Base-by-base conservation (phyloP, 345 rosid species). In the Camelina hispida region DNA sequence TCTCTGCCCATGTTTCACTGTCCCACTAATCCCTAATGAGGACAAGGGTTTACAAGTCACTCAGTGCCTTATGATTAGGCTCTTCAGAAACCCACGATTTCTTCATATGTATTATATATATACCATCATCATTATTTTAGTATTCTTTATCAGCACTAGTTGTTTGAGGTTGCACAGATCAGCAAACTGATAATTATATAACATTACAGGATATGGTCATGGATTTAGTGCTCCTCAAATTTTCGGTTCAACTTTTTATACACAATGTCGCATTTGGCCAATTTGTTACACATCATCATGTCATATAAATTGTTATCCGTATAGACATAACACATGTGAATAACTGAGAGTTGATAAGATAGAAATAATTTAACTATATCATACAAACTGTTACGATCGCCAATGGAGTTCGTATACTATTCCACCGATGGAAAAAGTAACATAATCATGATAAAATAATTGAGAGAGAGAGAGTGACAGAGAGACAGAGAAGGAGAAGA, bases 1-100 rank as follows among this genome's bases (percentile, higher is more conserved):
- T 85, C 91, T 83, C 81, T 70, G 66, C 75, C 91, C 95, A 93
- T 93, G 93, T 89, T 84, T 81, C 72, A 78, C 56, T 93, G 96
- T 88, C 94, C 83, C 69, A 75, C 32, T 74, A 83, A 82, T 80
- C 83, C 74, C 75, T 79, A 83, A 78, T 81, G 85, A 79, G 79
- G 86, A 86, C 94, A 89, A 88, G 81, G 63, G 84, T 88, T 80
- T 77, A 79, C 90, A 72, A 84, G 91, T 82, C 92, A 84, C 68
- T 70, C 64, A 73, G 52, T 69, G 75, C 52, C 79, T 60, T 78
- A 80, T 74, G 37, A 83, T 83, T 80, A 85, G 85, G 86, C 85
- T 83, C 83, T 72, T 82, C 76, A 66, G 18, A 83, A 84, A 85
- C 91, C 89, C 95, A 93, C 86, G 84, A 80, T 85, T 73, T 70